These are phyloP conservation scores for Bassia scoparia DNA, from an alignment of 148 eudicot species.

Conservation along the genomic window DNA sequence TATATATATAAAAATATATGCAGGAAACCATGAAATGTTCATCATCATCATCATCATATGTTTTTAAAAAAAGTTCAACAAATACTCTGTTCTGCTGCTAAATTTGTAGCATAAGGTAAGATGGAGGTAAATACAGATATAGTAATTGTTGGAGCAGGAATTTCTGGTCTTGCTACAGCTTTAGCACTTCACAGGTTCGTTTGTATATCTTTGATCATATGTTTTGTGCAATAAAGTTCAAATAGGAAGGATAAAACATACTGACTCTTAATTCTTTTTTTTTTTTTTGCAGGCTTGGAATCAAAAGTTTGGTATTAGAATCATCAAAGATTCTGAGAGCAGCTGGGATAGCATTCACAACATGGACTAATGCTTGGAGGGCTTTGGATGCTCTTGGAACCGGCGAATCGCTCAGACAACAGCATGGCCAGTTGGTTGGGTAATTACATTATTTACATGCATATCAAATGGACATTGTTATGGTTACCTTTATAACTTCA, in stretches of 20 bases:
- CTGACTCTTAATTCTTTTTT: background rate
- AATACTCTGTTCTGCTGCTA: background rate
- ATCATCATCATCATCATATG: too few relatives aligned
- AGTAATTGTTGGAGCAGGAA: conserved; percentile 39
- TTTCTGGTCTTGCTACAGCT: conserved; percentile 37
- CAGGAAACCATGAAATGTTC: too few relatives aligned
- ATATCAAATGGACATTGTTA: too few relatives aligned
- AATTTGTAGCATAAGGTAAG: background rate
- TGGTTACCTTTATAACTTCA: too few relatives aligned
- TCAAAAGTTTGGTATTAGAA: conserved; percentile 54
- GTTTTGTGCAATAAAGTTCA: too few relatives aligned
- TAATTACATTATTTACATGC: conserved; percentile 8
- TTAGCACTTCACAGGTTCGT: conserved; percentile 51
- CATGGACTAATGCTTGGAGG: conserved; percentile 62
- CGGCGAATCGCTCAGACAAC: conserved; percentile 35
- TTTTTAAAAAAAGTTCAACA: too few relatives aligned
- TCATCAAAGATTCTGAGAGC: conserved; percentile 46
- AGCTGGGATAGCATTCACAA: conserved; percentile 43
- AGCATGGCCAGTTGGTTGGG: conserved; percentile 32
- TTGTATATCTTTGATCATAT: too few relatives aligned
- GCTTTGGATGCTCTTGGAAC: conserved; percentile 49
- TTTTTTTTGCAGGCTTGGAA: conserved; percentile 37
- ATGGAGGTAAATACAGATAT: conserved; percentile 29
- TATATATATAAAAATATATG: too few relatives aligned
- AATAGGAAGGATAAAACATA: too few relatives aligned